Evolutionary conservation across 1,284 basidiomycete genomes (phyloP).

Genomic region (Bjerkandera adusta): DNA sequence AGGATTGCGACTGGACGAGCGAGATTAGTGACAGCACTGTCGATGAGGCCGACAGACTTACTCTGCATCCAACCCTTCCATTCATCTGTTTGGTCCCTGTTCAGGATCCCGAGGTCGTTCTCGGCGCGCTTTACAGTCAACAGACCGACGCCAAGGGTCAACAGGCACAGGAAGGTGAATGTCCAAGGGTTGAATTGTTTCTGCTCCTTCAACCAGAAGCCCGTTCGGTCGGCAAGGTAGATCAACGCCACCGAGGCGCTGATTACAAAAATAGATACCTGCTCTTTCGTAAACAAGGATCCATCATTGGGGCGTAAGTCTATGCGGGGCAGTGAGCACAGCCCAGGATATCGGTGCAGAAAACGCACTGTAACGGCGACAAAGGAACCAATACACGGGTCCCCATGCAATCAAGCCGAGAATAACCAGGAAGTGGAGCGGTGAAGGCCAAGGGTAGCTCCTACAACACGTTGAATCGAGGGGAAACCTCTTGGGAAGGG

Average conservation of each 20-base stretch:
- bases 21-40: background rate
- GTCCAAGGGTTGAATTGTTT: slow-evolving; percentile 75
- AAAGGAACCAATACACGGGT: slow-evolving; percentile 44
- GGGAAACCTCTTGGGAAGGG: slow-evolving; percentile 65
- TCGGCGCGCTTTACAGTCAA: slow-evolving; percentile 66
- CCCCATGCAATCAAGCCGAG: slow-evolving; percentile 52
- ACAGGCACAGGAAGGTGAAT: slow-evolving; percentile 60
- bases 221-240: slow-evolving; percentile 78
- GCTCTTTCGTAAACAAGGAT: slow-evolving; percentile 35
- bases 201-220: slow-evolving; percentile 84
- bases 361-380: slow-evolving; percentile 33
- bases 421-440: slow-evolving; percentile 62
- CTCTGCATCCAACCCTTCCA: slow-evolving; percentile 98
- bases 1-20: slow-evolving; percentile 68
- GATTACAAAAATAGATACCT: slow-evolving; percentile 54
- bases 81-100: slow-evolving; percentile 89
- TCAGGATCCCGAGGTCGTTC: slow-evolving; percentile 85
- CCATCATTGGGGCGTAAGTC: slow-evolving; percentile 21
- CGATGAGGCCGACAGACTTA: slow-evolving; percentile 35
- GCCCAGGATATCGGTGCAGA: background rate
- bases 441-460: slow-evolving; percentile 66
- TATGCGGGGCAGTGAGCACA: background rate
- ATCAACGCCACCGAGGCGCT: slow-evolving; percentile 65
- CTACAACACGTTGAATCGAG: slow-evolving; percentile 84
- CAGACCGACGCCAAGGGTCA: slow-evolving; percentile 57